Base-by-base conservation (phyloP, 1,284 basidiomycete species). In the Cystobasidium slooffiae region DNA sequence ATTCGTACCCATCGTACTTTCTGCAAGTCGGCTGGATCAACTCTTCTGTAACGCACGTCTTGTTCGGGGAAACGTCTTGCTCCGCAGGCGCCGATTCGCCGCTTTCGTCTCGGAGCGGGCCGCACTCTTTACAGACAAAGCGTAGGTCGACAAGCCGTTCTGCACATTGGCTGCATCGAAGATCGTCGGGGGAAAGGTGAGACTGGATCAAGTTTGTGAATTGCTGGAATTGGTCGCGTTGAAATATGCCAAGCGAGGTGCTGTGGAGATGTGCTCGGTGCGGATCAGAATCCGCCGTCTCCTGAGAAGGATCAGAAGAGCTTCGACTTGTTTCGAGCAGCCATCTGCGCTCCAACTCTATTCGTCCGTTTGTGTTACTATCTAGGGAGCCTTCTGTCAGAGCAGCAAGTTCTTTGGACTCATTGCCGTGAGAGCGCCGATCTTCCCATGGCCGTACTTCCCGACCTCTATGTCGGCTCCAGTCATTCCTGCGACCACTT, bases 51-150 rank as follows among this genome's bases (percentile, higher is more conserved):
- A 6, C 12, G 3, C 1, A 9, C 20, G 24, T 22, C 16, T 59
- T 12, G 9, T 2, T 12, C 3, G 59, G 20, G 41, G 16, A 12
- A 20, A 41, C 41, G 0, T 43, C 16, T 16, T n/a, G 14, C 14
- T 61, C 6, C 6, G 59, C 7, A 6, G 16, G 10, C 6, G 44
- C 10, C 41, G 59, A 44, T 6, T 18, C 59, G 18, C 39, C 47
- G 47, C 20, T 24, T 10, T 37, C 22, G 3, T 44, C 9, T 20
- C 20, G 12, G 22, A 44, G 10, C 24, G 59, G 59, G 6, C 39
- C 59, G 59, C 59, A 61, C 22, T 22, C 41, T 39, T 43, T 61
- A 37, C 59, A 61, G 12, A 61, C 44, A 41, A 61, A 44, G n/a
- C 59, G 59, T 20, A 61, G 18, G 22, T 61, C 59, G 10, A 46